phyloP scores from a whole-genome alignment of 129 eudicot species.

The Flaveria robusta region DNA sequence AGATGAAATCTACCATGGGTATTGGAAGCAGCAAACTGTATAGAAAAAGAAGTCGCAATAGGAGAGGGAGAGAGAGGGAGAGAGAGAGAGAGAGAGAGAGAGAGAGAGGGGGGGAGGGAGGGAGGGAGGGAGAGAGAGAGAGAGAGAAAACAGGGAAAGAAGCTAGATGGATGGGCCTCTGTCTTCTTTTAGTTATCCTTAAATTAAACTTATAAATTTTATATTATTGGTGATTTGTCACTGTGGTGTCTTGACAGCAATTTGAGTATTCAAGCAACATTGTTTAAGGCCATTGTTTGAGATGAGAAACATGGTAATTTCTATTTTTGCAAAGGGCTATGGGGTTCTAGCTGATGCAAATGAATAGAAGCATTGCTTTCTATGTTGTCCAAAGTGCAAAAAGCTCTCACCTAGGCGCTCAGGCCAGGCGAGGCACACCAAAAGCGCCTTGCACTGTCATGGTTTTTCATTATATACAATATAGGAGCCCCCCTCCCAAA shows the following conservation, averaged over 20 bases:
- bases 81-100: too few relatives aligned
- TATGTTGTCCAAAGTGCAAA: too few relatives aligned
- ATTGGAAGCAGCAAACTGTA: background rate
- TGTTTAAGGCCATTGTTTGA: background rate
- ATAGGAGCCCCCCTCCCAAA: background rate
- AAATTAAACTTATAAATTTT: background rate
- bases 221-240: background rate
- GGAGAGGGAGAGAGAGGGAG: background rate
- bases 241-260: background rate
- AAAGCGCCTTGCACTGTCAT: too few relatives aligned
- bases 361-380: background rate
- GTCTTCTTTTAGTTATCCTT: background rate
- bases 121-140: too few relatives aligned
- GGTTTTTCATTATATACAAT: background rate
- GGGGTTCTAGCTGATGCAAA: constrained; percentile 5
- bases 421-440: too few relatives aligned
- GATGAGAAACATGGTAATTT: background rate
- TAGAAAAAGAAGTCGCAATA: background rate
- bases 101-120: too few relatives aligned
- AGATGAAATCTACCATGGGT: background rate
- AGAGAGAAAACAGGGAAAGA: background rate
- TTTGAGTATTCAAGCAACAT: background rate
- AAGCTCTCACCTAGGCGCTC: too few relatives aligned
- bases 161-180: background rate
- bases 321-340: background rate